Base-by-base conservation (phyloP, 257 asterid genomes). In the Solanum chaucha region DNA sequence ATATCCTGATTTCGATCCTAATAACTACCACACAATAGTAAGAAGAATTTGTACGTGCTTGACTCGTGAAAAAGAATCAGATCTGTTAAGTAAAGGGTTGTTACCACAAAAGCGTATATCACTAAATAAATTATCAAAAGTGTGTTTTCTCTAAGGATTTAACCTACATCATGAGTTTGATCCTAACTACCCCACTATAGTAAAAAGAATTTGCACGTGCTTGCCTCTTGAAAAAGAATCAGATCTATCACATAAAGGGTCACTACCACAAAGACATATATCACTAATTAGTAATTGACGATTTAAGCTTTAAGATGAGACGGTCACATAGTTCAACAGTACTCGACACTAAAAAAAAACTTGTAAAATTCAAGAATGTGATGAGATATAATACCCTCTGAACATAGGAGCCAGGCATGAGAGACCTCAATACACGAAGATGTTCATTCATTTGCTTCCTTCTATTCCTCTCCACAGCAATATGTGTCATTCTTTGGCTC, bases 391-490 rank as follows among this genome's bases (percentile, higher is more conserved):
- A 13, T 85, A 88, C 90, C 88, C 90, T 88, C 51, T 88, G 90
- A 40, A 72, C 90, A 13, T 88, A 86, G 38, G 88, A 86, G 10
- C 88, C 80, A n/a, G 90, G 90, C 87, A 86, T 86, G 51, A 88
- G 85, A 64, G 90, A 88, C 55, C 90, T 87, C 68, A 88, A 85
- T 4, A 73, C 88, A 11, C 59, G 68, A 86, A 88, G 88, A 71
- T 88, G 88, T 78, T 88, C 87, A 73, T 88, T 88, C 88, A 88
- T 86, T 86, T 86, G 87, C 14, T 85, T 87, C 11, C 90, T 81
- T 28, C 90, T 85, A 82, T 88, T 88, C 77, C 90, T 85, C 10
- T 88, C 90, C 2, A 88, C 90, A 58, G 90, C 90, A 86, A 88
- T 88, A 86, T 88, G 90, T 30, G 78, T 88, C 88, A 88, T 88